Conservation (phyloP, 2,329 filamentous ascomycete genomes). For the Pseudocercospora cruenta region DNA sequence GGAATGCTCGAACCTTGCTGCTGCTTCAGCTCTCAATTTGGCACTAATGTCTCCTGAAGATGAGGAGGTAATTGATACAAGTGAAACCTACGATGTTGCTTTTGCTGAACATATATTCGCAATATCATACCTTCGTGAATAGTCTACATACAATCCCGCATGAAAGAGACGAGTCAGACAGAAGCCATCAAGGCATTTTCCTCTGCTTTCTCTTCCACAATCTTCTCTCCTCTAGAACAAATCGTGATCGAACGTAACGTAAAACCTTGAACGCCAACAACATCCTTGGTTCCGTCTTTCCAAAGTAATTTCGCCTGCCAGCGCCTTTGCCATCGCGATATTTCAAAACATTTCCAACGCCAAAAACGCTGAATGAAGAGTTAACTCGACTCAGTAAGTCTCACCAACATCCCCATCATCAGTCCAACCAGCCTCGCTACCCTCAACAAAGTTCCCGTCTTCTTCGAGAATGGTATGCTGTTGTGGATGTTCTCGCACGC, state of each 20-base stretch:
- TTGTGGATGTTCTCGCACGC: conserved; percentile 30
- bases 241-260: neutral
- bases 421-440: conserved; percentile 42
- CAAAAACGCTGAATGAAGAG: neutral
- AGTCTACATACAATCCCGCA: neutral
- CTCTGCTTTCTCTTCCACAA: neutral
- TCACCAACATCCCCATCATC: conserved; percentile 42
- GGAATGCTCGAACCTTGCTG: no score
- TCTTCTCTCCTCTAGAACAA: neutral
- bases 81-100: neutral
- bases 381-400: conserved; percentile 34
- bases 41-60: no score
- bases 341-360: neutral
- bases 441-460: conserved; percentile 29
- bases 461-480: conserved; percentile 31
- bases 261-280: neutral
- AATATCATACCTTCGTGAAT: neutral
- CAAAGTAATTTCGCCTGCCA: conserved; percentile 2
- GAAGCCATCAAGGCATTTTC: neutral
- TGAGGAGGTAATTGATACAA: no score
- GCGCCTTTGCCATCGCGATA: neutral
- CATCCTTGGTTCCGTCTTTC: conserved; percentile 3
- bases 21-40: no score
- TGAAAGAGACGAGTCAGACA: neutral
- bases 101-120: neutral